phyloP scores from a whole-genome alignment of 768 basidiomycete genomes.

The Termitomyces sp. region DNA sequence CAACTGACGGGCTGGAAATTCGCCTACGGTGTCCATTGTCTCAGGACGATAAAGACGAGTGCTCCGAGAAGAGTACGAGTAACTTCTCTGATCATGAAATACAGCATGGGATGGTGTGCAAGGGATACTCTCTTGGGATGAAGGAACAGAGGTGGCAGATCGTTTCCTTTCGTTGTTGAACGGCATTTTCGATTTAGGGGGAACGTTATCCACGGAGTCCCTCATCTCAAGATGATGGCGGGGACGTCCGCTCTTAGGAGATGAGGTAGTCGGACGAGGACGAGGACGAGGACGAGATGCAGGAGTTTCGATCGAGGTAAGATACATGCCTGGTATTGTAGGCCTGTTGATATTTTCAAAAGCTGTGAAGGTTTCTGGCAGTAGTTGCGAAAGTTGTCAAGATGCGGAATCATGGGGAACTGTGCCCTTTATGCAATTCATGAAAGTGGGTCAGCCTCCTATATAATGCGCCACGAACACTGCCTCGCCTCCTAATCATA shows the following conservation, averaged over 20 bases:
- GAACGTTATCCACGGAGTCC: not conserved
- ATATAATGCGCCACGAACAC: not conserved
- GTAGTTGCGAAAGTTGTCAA: too few relatives aligned
- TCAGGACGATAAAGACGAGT: not conserved
- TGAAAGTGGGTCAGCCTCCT: not conserved
- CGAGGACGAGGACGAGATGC: not conserved
- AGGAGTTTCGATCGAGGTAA: not conserved
- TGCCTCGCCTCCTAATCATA: not conserved
- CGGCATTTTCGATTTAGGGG: not conserved
- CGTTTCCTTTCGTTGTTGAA: not conserved
- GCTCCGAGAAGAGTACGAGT: not conserved
- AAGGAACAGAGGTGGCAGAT: not conserved
- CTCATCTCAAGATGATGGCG: not conserved
- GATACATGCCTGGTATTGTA: not conserved
- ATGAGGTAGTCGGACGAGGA: not conserved
- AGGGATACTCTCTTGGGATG: too few relatives aligned
- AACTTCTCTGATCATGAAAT: not conserved
- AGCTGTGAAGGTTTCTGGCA: too few relatives aligned
- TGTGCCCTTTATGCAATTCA: not conserved
- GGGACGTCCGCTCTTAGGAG: not conserved
- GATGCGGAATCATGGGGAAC: not conserved
- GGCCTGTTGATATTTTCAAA: too few relatives aligned
- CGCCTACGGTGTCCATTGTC: not conserved
- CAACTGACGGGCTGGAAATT: not conserved
- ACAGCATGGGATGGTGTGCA: too few relatives aligned